Percentiles rank a stretch among this genome's conserved stretches.
phyloP scores from a whole-genome alignment of 2,329 filamentous ascomycete species.

The Bipolaris gigantea region DNA sequence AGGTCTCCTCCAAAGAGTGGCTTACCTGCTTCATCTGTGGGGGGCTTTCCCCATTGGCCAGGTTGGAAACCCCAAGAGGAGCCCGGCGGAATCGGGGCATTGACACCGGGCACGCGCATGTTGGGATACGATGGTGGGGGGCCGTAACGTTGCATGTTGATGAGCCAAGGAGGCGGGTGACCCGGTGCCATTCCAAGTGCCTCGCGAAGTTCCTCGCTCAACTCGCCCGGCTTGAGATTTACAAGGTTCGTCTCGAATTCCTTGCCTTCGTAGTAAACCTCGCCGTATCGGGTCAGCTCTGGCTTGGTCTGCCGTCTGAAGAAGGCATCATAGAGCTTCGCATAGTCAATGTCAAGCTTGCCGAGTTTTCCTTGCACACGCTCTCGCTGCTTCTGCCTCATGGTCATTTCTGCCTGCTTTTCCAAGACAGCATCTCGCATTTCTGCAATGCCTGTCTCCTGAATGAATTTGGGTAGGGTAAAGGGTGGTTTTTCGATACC shows the following conservation, averaged over 20 bases:
- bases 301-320: conserved; percentile 98
- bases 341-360: conserved; percentile 96
- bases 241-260: conserved; percentile 94
- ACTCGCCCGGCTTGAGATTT: conserved; percentile 84
- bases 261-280: conserved; percentile 99
- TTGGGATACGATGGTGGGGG: conserved; percentile 93
- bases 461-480: conserved; percentile 90
- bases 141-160: conserved; percentile 93
- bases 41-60: conserved; percentile 94
- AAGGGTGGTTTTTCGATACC: conserved; percentile 96
- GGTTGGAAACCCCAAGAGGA: conserved; percentile 94
- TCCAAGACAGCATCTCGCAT: conserved; percentile 97
- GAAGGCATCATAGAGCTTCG: conserved; percentile 97
- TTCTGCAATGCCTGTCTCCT: conserved; percentile 94
- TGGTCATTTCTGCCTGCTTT: conserved; percentile 86
- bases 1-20: conserved; percentile 94
- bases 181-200: conserved; percentile 91
- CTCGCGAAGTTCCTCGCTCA: conserved; percentile 87
- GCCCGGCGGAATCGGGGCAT: conserved; percentile 86
- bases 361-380: conserved; percentile 95
- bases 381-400: conserved; percentile 96
- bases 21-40: conserved; percentile 88
- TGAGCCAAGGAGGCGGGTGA: conserved; percentile 93
- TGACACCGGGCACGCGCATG: conserved; percentile 92
- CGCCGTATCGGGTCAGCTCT: conserved; percentile 87